These are phyloP conservation scores for Arabis hirsuta DNA, from an alignment of 345 rosid genomes.

Conservation along the genomic window DNA sequence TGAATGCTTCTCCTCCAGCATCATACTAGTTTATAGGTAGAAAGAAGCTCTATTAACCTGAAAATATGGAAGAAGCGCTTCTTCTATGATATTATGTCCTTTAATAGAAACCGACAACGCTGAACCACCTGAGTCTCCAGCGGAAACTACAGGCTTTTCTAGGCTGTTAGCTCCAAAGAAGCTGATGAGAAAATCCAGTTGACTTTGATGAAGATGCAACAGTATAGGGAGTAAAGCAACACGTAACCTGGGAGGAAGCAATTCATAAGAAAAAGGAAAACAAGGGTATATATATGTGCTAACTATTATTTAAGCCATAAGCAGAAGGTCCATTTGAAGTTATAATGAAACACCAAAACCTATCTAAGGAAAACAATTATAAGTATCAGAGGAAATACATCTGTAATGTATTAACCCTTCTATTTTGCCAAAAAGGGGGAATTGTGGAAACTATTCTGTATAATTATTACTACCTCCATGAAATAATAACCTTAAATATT, in stretches of 20 bases:
- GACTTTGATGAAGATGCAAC: constrained; percentile 94
- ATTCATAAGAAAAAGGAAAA: constrained; percentile 29
- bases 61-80: constrained; percentile 95
- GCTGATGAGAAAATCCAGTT: constrained; percentile 83
- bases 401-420: not conserved
- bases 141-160: constrained; percentile 51
- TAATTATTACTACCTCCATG: constrained; percentile 8
- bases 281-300: constrained; percentile 7
- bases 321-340: not conserved
- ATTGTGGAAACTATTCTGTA: not conserved
- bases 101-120: constrained; percentile 39
- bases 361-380: not conserved
- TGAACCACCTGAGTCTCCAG: constrained; percentile 51
- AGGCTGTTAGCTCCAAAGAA: constrained; percentile 70
- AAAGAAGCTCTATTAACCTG: constrained; percentile 62
- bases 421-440: constrained; percentile 6
- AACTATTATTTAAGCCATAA: constrained; percentile 7
- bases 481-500: not conserved
- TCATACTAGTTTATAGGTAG: constrained; percentile 13
- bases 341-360: constrained; percentile 23
- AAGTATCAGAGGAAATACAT: constrained; percentile 12
- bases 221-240: constrained; percentile 77
- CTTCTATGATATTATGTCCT: constrained; percentile 60
- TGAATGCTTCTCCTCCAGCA: constrained; percentile 16
- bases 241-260: constrained; percentile 61